Base-by-base conservation (phyloP, 2,329 filamentous ascomycete genomes). In the Colletotrichum liaoningense region DNA sequence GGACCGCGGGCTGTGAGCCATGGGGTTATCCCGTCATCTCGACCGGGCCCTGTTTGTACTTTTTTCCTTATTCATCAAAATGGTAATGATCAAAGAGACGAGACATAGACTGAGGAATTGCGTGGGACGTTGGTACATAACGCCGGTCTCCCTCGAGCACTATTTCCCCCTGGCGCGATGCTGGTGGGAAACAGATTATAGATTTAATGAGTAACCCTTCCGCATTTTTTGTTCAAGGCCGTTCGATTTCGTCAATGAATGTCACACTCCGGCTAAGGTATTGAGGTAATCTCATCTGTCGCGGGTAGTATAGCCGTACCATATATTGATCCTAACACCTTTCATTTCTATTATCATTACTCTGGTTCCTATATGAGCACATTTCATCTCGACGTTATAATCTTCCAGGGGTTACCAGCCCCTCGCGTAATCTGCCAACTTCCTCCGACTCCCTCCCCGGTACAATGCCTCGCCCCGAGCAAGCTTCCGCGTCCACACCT, bases 401-500 rank as follows among this genome's bases (percentile, higher is more conserved):
- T 16, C 38, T 2, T 16, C 19, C n/a, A 7, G 19, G 7, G 9
- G 19, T 11, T 4, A n/a, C 42, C 4, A 49, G 7, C 42, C 3
- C 16, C 42, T 6, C 42, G 3, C 26, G 26, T 26, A 26, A 26
- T 26, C 24, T 26, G 24, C 24, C 3, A 26, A 26, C 24, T 26
- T 26, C 4, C 26, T 26, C 26, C 26, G 24, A 26, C 24, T 26
- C 24, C 24, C 24, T 26, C 24, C 24, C 24, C 24, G 3, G 2
- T 26, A 26, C 24, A 26, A 26, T 26, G 2, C 24, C 24, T 26
- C 19, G 9, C 74, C 79, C 52, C 79, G 75, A 3, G 71, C 75
- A n/a, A 81, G 77, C 26, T 71, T 69, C 52, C 65, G 58, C 5
- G 81, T 58, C 77, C 78, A 82, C 11, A 16, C 62, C 49, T 77